Evolutionary conservation across 2,329 filamentous ascomycete genomes (phyloP).

Genomic region (Fusarium sp.): DNA sequence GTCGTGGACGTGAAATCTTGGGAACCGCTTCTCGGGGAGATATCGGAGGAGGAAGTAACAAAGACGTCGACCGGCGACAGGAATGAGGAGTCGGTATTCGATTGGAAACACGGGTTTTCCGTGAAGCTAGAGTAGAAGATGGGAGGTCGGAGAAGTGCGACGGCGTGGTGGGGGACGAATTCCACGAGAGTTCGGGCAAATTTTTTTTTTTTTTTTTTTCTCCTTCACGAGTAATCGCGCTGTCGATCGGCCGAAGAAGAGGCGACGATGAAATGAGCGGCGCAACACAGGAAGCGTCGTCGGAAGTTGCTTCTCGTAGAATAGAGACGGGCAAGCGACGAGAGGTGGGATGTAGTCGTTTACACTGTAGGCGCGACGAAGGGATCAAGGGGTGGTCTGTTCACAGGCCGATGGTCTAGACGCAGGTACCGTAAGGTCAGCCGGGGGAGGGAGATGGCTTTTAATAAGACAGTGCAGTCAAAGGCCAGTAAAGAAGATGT

Average conservation of each 20-base stretch:
- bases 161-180: conserved; percentile 21
- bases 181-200: conserved; percentile 20
- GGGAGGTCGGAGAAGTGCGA: conserved; percentile 3
- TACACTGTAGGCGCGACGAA: conserved; percentile 22
- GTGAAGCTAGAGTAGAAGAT: conserved; percentile 11
- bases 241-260: conserved; percentile 25
- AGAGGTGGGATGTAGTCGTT: conserved; percentile 38
- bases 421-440: conserved; percentile 46
- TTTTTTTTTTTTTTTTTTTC: conserved; percentile 24
- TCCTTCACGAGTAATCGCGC: conserved; percentile 27
- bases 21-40: conserved; percentile 30
- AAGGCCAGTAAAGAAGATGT: conserved; percentile 8
- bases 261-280: conserved; percentile 6
- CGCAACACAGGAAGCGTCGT: conserved; percentile 13
- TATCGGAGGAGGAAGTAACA: conserved; percentile 20
- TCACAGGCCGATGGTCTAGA: conserved; percentile 43
- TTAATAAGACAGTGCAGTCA: conserved; percentile 9
- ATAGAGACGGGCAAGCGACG: conserved; percentile 11
- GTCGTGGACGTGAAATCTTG: conserved; percentile 21
- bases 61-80: conserved; percentile 45
- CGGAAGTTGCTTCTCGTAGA: conserved; percentile 25
- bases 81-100: conserved; percentile 24
- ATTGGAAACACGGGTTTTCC: conserved; percentile 18
- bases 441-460: conserved; percentile 29
- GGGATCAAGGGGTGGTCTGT: conserved; percentile 48